Percentiles rank a stretch among this genome's conserved stretches.
These are phyloP conservation scores for Annona squamosa DNA, from an alignment of 164 flowering plant species.

Conservation along the genomic window DNA sequence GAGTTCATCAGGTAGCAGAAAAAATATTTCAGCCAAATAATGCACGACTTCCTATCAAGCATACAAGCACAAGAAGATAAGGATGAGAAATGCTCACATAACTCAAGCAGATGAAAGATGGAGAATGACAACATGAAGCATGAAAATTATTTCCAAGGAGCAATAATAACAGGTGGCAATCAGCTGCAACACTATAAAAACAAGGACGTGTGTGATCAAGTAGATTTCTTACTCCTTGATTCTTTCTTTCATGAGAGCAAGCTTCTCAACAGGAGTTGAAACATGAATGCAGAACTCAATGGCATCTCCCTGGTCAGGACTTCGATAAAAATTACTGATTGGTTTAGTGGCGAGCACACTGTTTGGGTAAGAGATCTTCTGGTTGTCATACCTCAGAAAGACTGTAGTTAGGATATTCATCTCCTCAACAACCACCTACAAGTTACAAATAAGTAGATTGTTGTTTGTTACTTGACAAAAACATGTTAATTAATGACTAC, in stretches of 20 bases:
- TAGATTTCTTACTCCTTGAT: slow-evolving; percentile 25
- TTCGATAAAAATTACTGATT: slow-evolving; percentile 46
- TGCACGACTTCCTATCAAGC: background rate
- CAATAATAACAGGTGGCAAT: too few species aligned
- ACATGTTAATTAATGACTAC: background rate
- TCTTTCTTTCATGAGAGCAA: slow-evolving; percentile 35
- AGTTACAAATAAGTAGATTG: background rate
- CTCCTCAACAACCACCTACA: slow-evolving; percentile 60
- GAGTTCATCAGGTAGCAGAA: background rate
- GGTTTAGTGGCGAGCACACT: slow-evolving; percentile 41
- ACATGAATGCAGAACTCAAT: slow-evolving; percentile 50
- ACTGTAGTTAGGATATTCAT: slow-evolving; percentile 64
- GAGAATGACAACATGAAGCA: background rate
- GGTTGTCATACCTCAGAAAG: slow-evolving; percentile 52
- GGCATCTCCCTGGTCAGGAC: slow-evolving; percentile 54
- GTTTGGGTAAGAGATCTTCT: slow-evolving; percentile 53
- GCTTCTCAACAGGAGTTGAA: slow-evolving; percentile 48
- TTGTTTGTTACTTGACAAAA: background rate
- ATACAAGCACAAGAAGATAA: too few species aligned
- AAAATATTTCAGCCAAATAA: background rate
- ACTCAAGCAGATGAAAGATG: background rate
- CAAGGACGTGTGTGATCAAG: background rate
- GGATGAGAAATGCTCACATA: background rate
- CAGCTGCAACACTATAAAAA: too few species aligned
- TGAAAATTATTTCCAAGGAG: background rate